Percentiles rank a stretch among this genome's conserved stretches.
These are phyloP conservation scores for Kazachstania martiniae DNA, from an alignment of 805 yeast species.

Conservation along the genomic window DNA sequence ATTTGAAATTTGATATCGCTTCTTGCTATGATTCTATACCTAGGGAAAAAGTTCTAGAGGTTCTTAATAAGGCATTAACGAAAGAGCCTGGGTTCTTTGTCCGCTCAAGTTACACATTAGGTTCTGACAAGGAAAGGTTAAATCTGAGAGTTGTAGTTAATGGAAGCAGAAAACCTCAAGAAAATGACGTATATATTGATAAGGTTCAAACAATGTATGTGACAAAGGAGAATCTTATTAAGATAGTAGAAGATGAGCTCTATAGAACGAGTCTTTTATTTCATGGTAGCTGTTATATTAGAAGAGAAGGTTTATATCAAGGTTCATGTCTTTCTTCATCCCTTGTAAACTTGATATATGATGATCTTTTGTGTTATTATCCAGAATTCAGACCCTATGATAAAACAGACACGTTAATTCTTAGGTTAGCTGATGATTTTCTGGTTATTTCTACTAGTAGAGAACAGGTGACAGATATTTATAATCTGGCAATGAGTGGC, in stretches of 20 bases:
- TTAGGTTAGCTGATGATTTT: slow-evolving; percentile 81
- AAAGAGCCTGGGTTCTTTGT: slow-evolving; percentile 21
- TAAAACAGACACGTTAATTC: slow-evolving; percentile 28
- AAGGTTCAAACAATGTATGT: slow-evolving; percentile 29
- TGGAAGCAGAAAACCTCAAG: slow-evolving; percentile 6
- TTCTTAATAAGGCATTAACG: slow-evolving; percentile 18
- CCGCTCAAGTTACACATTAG: too few species aligned
- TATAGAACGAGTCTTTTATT: slow-evolving; percentile 37
- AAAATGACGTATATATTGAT: slow-evolving; percentile 22
- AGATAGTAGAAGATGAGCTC: slow-evolving; percentile 42
- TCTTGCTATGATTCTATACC: slow-evolving; percentile 71
- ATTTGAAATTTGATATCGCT: slow-evolving; percentile 64
- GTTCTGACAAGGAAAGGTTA: too few species aligned
- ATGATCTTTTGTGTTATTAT: slow-evolving; percentile 37
- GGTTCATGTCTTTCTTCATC: slow-evolving; percentile 71
- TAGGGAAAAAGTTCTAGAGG: slow-evolving; percentile 30
- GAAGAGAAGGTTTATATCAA: slow-evolving; percentile 70
- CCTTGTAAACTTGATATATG: slow-evolving; percentile 66
- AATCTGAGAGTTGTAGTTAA: too few species aligned
- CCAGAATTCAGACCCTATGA: slow-evolving; percentile 20
- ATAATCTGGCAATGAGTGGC: slow-evolving; percentile 26
- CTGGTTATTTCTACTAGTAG: slow-evolving; percentile 46
- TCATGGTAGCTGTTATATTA: slow-evolving; percentile 29
- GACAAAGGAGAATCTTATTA: slow-evolving; percentile 34
- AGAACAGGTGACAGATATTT: slow-evolving; percentile 23